phyloP scores from a whole-genome alignment of 2,329 filamentous ascomycete species.

The Sarocladium brachiariae region DNA sequence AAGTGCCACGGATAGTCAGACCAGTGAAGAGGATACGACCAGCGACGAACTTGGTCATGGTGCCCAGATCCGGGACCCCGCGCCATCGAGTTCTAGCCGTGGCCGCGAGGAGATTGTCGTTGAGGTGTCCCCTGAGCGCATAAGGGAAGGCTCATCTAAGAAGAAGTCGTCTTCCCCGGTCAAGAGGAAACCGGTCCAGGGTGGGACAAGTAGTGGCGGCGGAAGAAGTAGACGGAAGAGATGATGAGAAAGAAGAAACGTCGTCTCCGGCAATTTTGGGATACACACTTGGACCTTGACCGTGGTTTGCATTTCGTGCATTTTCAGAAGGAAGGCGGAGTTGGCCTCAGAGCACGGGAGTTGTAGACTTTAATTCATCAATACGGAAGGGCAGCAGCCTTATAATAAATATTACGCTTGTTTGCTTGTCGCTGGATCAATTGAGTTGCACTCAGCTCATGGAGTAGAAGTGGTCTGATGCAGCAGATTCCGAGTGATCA shows the following conservation, averaged over 20 bases:
- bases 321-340: no score
- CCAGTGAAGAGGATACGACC: conserved; percentile 26
- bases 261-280: not conserved
- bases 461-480: no score
- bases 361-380: not conserved
- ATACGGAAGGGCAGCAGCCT: not conserved
- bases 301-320: not conserved
- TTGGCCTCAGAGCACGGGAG: no score
- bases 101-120: conserved; percentile 28
- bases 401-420: not conserved
- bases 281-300: conserved; percentile 9
- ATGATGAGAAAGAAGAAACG: conserved; percentile 15
- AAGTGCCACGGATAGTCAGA: conserved; percentile 29
- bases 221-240: conserved; percentile 24
- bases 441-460: no score
- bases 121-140: conserved; percentile 24
- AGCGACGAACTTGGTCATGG: conserved; percentile 31
- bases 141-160: conserved; percentile 22
- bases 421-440: not conserved
- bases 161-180: conserved; percentile 35
- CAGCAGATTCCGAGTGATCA: no score
- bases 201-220: conserved; percentile 11
- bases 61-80: conserved; percentile 24
- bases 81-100: conserved; percentile 20
- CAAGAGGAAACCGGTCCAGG: conserved; percentile 32